A percentile compares a stretch with the other conserved stretches of the same genome.
These are phyloP conservation scores for Diutina siamensis DNA, from an alignment of 1,139 yeast species.

Conservation along the genomic window DNA sequence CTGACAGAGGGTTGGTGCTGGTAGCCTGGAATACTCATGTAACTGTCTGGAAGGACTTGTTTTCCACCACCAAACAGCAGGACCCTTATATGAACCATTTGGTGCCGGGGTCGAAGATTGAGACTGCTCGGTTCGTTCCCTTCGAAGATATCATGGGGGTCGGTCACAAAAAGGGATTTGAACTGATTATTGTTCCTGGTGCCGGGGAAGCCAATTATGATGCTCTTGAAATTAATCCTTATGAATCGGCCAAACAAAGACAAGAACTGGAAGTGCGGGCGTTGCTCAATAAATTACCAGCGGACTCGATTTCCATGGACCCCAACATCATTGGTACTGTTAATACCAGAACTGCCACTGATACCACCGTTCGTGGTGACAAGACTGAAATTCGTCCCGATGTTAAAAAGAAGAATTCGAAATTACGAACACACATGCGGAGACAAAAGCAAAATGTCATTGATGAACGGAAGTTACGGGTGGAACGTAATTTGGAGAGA, in stretches of 20 bases:
- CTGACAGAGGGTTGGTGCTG: slow-evolving; percentile 79
- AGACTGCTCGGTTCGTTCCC: slow-evolving; percentile 69
- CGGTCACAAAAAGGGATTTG: slow-evolving; percentile 72
- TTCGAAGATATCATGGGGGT: slow-evolving; percentile 91
- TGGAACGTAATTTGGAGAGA: slow-evolving; percentile 62
- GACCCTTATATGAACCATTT: slow-evolving; percentile 90
- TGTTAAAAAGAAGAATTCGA: slow-evolving; percentile 71
- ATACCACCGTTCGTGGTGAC: slow-evolving; percentile 45
- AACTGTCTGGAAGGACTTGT: slow-evolving; percentile 74
- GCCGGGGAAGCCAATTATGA: slow-evolving; percentile 98
- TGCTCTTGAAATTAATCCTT: slow-evolving; percentile 89
- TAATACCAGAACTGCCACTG: slow-evolving; percentile 52
- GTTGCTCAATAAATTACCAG: slow-evolving; percentile 76
- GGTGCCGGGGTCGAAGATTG: slow-evolving; percentile 65
- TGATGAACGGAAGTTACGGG: slow-evolving; percentile 74
- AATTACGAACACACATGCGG: slow-evolving; percentile 68
- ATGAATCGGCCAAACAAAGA: slow-evolving; percentile 83
- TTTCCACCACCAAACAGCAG: slow-evolving; percentile 44
- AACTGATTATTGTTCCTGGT: slow-evolving; percentile 84
- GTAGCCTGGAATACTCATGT: slow-evolving; percentile 95
- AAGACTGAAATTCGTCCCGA: slow-evolving; percentile 43
- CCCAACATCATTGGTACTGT: slow-evolving; percentile 83
- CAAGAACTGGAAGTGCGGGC: slow-evolving; percentile 86
- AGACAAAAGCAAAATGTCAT: slow-evolving; percentile 80
- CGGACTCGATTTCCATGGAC: slow-evolving; percentile 87